Evolutionary conservation across 257 asterid species (phyloP).

Genomic region (Misopates orontium): DNA sequence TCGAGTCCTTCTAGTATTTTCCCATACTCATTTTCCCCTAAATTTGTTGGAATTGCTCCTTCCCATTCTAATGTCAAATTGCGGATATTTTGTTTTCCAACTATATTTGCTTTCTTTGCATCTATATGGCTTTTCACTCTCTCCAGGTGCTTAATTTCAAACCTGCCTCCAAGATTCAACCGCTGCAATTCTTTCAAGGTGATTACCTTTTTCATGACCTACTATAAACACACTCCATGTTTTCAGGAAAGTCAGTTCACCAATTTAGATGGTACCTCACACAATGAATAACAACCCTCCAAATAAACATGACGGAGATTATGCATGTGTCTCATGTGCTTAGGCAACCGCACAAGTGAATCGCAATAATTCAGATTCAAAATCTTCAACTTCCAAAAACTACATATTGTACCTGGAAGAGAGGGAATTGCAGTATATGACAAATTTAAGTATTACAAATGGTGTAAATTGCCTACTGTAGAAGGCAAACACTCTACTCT

Average conservation of each 20-base stretch:
- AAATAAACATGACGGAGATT: slow-evolving; percentile 34
- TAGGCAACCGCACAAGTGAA: slow-evolving; percentile 30
- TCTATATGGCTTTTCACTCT: slow-evolving; percentile 22
- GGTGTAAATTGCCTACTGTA: slow-evolving; percentile 27
- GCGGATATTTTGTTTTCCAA: slow-evolving; percentile 27
- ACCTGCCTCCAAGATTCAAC: slow-evolving; percentile 28
- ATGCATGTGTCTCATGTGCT: slow-evolving; percentile 15
- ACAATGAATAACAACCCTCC: background rate
- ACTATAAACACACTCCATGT: slow-evolving; percentile 27
- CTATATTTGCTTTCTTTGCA: slow-evolving; percentile 34
- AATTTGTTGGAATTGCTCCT: background rate
- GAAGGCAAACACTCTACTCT: background rate
- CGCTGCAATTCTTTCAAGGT: slow-evolving; percentile 30
- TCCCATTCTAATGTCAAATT: slow-evolving; percentile 21
- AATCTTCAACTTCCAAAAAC: slow-evolving; percentile 37
- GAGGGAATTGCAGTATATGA: slow-evolving; percentile 8
- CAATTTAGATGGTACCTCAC: slow-evolving; percentile 31
- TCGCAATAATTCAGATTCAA: slow-evolving; percentile 24
- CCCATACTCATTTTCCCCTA: slow-evolving; percentile 1
- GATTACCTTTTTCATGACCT: slow-evolving; percentile 22
- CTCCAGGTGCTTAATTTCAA: slow-evolving; percentile 25
- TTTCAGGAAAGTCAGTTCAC: slow-evolving; percentile 30
- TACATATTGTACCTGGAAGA: slow-evolving; percentile 29
- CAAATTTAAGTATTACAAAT: slow-evolving; percentile 31
- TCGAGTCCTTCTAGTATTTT: slow-evolving; percentile 29